Conservation (phyloP, 2,329 filamentous ascomycete species). For the Neocatenulostroma microsporum region DNA sequence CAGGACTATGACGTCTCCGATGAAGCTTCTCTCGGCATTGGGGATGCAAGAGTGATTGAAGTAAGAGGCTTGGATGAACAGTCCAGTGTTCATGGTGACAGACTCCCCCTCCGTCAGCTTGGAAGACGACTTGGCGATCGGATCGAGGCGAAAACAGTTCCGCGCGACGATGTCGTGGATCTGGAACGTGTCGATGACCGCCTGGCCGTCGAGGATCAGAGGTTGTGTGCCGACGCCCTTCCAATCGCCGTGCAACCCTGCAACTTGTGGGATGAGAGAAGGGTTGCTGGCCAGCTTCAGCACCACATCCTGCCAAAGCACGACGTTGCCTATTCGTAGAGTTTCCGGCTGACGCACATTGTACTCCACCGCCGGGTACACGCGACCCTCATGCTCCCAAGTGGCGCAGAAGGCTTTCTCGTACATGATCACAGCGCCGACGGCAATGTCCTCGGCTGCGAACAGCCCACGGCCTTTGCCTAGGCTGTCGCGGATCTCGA, state of each 20-base stretch:
- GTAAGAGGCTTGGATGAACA: constrained; percentile 36
- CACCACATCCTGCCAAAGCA: constrained; percentile 24
- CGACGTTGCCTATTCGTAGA: too few relatives aligned
- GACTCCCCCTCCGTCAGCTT: not conserved
- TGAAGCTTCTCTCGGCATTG: constrained; percentile 31
- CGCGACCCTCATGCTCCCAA: not conserved
- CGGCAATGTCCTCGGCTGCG: constrained; percentile 30
- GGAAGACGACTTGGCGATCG: not conserved
- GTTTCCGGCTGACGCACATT: constrained; percentile 3
- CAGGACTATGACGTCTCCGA: constrained; percentile 37
- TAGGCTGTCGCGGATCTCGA: constrained; percentile 27
- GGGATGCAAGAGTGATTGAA: constrained; percentile 39
- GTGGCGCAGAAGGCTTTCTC: constrained; percentile 38
- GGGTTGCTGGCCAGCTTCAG: constrained; percentile 35
- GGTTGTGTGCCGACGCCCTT: constrained; percentile 5
- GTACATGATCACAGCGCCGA: constrained; percentile 36
- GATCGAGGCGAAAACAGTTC: constrained; percentile 30
- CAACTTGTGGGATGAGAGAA: constrained; percentile 19
- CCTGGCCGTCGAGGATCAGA: constrained; percentile 28
- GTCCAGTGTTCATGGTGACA: constrained; percentile 16
- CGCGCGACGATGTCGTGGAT: constrained; percentile 33
- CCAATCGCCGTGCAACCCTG: constrained; percentile 6
- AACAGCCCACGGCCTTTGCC: constrained; percentile 38
- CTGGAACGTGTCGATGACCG: constrained; percentile 32
- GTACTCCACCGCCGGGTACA: not conserved